phyloP scores from a whole-genome alignment of 805 yeast genomes.

The Starmerella tilneyi region DNA sequence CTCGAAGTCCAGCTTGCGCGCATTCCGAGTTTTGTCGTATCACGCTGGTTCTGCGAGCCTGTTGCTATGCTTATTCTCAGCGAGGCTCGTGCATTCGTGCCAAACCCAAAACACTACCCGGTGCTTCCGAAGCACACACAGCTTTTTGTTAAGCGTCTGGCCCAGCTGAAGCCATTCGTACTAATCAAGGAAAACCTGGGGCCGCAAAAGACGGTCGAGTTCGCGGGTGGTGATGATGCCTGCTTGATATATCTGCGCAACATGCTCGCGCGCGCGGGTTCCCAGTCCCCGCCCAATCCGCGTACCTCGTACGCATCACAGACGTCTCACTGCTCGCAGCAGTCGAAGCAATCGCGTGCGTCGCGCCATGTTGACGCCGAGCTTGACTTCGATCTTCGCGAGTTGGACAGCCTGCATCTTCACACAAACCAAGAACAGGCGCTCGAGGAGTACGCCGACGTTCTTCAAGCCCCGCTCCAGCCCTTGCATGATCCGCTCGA shows the following conservation, averaged over 20 bases:
- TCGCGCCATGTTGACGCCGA: constrained; percentile 18
- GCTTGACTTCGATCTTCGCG: constrained; percentile 1
- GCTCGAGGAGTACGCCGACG: constrained; percentile 32
- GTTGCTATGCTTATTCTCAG: constrained; percentile 48
- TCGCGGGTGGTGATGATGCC: constrained; percentile 33
- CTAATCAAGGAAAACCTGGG: constrained; percentile 39
- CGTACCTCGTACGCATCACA: constrained; percentile 4
- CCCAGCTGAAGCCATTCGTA: constrained; percentile 35
- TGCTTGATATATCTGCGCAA: constrained; percentile 39
- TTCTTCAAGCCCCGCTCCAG: constrained; percentile 53
- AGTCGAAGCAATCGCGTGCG: constrained; percentile 3
- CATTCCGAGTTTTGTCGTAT: constrained; percentile 41
- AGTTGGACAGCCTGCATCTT: background rate
- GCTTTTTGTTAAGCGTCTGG: constrained; percentile 37
- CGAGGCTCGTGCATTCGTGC: constrained; percentile 42
- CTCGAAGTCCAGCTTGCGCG: constrained; percentile 58
- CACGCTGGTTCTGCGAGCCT: constrained; percentile 63
- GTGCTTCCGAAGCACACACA: constrained; percentile 54
- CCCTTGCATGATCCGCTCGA: constrained; percentile 55
- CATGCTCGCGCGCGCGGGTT: constrained; percentile 24
- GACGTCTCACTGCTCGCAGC: background rate
- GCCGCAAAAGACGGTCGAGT: constrained; percentile 32
- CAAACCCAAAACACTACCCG: constrained; percentile 53
- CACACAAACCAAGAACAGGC: background rate
- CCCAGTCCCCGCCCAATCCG: background rate